phyloP scores from a whole-genome alignment of 2,329 filamentous ascomycete species.

The Neopestalotiopsis clavispora region DNA sequence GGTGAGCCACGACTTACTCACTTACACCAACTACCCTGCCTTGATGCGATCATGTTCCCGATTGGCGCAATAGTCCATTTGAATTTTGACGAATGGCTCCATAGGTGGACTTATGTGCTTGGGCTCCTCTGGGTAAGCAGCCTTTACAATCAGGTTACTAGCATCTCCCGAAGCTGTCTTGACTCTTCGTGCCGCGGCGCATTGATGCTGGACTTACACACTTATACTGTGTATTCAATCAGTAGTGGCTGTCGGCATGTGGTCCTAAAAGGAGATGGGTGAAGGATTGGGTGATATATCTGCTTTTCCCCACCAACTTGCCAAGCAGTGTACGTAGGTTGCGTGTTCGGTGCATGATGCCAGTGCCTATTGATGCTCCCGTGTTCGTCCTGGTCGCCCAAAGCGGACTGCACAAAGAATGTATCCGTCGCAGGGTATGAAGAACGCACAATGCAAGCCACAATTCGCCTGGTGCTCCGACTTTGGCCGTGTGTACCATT shows the following conservation, averaged over 20 bases:
- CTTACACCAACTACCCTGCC: background rate
- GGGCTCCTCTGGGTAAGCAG: background rate
- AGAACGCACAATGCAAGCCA: conserved; percentile 12
- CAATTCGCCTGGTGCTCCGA: background rate
- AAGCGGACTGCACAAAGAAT: background rate
- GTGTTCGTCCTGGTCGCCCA: background rate
- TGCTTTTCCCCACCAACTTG: no score
- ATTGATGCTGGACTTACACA: background rate
- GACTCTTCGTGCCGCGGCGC: no score
- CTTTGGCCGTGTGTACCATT: background rate
- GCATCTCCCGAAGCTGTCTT: background rate
- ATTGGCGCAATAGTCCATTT: background rate
- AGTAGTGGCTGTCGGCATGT: background rate
- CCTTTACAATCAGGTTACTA: background rate
- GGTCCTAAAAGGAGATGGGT: background rate
- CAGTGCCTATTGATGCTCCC: background rate
- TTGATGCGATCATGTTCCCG: background rate
- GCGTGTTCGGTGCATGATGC: no score
- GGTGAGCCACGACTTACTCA: background rate
- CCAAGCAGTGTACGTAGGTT: no score
- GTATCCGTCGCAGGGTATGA: background rate
- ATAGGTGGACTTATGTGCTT: background rate
- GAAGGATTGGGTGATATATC: background rate
- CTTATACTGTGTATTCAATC: background rate
- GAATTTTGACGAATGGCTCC: conserved; percentile 2